A percentile compares a stretch with the other conserved stretches of the same genome.
Evolutionary conservation across 2,329 filamentous ascomycete species (phyloP).

Genomic region (Pseudocercospora ulei): DNA sequence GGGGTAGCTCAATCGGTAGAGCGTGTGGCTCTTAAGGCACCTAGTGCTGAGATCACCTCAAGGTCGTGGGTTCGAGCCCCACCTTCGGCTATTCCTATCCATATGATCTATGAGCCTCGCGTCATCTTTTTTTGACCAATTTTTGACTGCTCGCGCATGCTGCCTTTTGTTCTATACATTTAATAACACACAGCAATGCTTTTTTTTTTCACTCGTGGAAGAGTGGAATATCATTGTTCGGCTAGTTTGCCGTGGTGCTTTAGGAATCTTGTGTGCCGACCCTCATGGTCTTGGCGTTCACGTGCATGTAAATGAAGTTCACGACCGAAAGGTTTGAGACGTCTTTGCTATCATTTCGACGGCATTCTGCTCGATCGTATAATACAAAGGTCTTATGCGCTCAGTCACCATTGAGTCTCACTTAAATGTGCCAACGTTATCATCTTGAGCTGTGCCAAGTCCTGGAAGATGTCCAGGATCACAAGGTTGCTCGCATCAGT

Average conservation of each 20-base stretch:
- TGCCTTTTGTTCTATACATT: no score
- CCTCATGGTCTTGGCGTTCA: no score
- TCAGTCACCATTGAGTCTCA: constrained; percentile 22
- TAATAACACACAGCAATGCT: not conserved
- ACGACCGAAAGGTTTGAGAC: no score
- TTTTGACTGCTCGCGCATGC: constrained; percentile 1
- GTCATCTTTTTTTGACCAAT: not conserved
- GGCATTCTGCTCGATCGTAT: no score
- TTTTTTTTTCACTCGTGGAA: not conserved
- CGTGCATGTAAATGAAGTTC: no score
- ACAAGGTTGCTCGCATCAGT: no score
- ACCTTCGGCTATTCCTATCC: constrained; percentile 27
- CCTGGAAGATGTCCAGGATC: constrained; percentile 38
- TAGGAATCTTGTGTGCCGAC: no score
- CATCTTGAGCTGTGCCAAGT: constrained; percentile 41
- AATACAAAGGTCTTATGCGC: not conserved
- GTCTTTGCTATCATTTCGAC: no score
- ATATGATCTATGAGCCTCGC: constrained; percentile 2
- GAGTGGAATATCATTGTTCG: no score
- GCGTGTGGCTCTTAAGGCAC: constrained; percentile 32
- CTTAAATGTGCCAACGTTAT: constrained; percentile 34
- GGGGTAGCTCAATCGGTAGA: constrained; percentile 47
- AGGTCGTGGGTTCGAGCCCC: constrained; percentile 26
- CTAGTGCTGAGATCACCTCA: constrained; percentile 16
- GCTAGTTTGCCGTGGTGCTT: no score